These are phyloP conservation scores for Cladosporium sp. DNA, from an alignment of 2,329 filamentous ascomycete species.

Conservation along the genomic window DNA sequence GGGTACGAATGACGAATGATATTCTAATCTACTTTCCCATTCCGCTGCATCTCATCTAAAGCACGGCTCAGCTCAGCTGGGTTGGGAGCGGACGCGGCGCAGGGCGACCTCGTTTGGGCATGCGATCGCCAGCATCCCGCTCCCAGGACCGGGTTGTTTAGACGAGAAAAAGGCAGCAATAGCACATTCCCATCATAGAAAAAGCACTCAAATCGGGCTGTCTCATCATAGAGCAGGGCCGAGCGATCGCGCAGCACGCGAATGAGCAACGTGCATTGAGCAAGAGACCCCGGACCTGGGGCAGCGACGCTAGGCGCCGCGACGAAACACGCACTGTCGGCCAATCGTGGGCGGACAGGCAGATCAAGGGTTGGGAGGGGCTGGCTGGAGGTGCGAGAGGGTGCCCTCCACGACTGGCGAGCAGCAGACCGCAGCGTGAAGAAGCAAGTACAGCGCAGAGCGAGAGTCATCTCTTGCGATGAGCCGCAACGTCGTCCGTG, in stretches of 20 bases:
- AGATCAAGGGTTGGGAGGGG: conserved; percentile 4
- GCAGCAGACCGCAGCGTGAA: neutral
- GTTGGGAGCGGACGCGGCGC: conserved; percentile 1
- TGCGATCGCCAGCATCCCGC: conserved; percentile 4
- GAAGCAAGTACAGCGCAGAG: neutral
- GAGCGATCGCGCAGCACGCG: neutral
- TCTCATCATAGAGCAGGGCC: conserved; percentile 3
- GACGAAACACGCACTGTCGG: conserved; percentile 8
- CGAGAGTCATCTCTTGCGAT: neutral
- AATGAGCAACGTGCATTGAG: conserved; percentile 5
- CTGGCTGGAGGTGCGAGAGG: neutral
- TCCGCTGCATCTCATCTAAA: neutral
- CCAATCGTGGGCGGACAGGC: conserved; percentile 4
- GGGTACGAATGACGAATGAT: neutral
- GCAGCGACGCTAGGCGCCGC: conserved; percentile 4
- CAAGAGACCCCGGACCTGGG: conserved; percentile 7
- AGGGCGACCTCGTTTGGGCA: conserved; percentile 6
- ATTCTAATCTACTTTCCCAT: neutral
- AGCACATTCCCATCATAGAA: neutral
- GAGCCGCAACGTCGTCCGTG: conserved; percentile 5
- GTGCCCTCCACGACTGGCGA: neutral
- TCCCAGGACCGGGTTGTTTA: neutral
- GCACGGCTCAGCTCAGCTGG: conserved; percentile 6
- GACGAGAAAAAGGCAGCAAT: conserved; percentile 2
- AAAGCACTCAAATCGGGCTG: neutral